A percentile compares a stretch with the other conserved stretches of the same genome.
These are phyloP conservation scores for Gossypium rotundifolium DNA, from an alignment of 345 rosid genomes.

Conservation along the genomic window DNA sequence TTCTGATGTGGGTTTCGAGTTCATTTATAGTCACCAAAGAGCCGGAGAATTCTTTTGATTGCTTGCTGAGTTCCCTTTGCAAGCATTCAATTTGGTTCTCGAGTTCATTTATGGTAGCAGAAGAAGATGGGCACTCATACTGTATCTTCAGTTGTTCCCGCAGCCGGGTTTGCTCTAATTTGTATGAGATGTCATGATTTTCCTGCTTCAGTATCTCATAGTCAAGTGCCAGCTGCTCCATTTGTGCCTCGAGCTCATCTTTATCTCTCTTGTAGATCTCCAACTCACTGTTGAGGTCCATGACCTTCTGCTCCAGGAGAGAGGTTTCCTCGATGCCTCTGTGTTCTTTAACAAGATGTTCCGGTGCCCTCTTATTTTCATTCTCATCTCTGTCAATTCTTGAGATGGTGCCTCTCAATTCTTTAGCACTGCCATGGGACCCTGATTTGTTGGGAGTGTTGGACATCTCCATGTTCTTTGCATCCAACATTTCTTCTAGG, in stretches of 20 bases:
- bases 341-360: conserved; percentile 71
- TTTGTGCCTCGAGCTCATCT: conserved; percentile 85
- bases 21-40: conserved; percentile 46
- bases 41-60: conserved; percentile 36
- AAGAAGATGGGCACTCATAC: conserved; percentile 53
- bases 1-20: conserved; percentile 42
- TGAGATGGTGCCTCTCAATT: conserved; percentile 15
- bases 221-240: conserved; percentile 94
- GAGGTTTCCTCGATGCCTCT: conserved; percentile 44
- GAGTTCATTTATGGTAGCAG: conserved; percentile 42
- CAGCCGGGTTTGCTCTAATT: conserved; percentile 77
- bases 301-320: conserved; percentile 58
- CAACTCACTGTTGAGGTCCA: conserved; percentile 60
- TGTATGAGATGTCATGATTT: conserved; percentile 63
- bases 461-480: conserved; percentile 35
- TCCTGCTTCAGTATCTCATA: conserved; percentile 93
- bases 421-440: conserved; percentile 22
- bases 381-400: conserved; percentile 58
- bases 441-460: conserved; percentile 26
- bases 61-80: conserved; percentile 43
- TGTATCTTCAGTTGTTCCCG: conserved; percentile 78
- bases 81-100: conserved; percentile 37
- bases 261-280: conserved; percentile 76
- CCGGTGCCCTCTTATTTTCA: conserved; percentile 79
- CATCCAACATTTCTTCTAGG: conserved; percentile 74